Evolutionary conservation across 1,284 basidiomycete genomes (phyloP).

Genomic region (Salmacisia buchloeana): DNA sequence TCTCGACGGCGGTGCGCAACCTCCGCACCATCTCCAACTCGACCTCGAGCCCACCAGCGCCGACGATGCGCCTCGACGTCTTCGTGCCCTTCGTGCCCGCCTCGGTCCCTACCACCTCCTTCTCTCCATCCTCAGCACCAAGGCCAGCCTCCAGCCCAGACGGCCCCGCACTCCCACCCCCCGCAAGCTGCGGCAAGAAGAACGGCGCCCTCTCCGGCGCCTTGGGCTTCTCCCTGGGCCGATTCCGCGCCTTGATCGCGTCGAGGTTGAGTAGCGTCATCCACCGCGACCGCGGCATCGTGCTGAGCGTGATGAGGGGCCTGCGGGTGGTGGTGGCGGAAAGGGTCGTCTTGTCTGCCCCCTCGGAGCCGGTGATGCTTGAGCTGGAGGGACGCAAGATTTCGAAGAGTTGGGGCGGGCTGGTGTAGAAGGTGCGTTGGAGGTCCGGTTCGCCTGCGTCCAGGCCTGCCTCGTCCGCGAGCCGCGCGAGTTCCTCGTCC

Average conservation of each 20-base stretch:
- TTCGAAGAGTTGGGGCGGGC: conserved; percentile 56
- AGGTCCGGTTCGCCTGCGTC: conserved; percentile 31
- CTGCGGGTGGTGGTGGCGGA: background rate
- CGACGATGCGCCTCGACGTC: background rate
- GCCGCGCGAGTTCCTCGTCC: conserved; percentile 59
- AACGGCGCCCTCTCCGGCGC: conserved; percentile 92
- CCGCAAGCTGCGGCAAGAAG: conserved; percentile 80
- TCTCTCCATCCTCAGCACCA: conserved; percentile 19
- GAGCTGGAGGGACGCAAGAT: background rate
- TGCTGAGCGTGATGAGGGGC: conserved; percentile 69
- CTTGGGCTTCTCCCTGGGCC: conserved; percentile 91
- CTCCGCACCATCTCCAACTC: conserved; percentile 17
- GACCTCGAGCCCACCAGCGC: background rate
- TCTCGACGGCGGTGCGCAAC: conserved; percentile 21
- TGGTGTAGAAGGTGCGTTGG: conserved; percentile 32
- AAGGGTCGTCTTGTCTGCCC: background rate
- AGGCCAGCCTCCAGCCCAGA: background rate
- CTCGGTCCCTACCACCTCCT: conserved; percentile 16
- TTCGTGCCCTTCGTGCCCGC: background rate
- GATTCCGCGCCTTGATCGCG: conserved; percentile 83
- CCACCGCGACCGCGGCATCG: conserved; percentile 89
- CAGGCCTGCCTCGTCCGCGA: conserved; percentile 7
- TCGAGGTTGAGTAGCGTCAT: conserved; percentile 93
- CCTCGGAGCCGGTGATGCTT: background rate
- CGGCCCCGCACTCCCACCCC: no score